Evolutionary conservation across 2,329 filamentous ascomycete genomes (phyloP), one percentile per base, ranked within the genome.

Genomic region (Diaporthe australafricana): DNA sequence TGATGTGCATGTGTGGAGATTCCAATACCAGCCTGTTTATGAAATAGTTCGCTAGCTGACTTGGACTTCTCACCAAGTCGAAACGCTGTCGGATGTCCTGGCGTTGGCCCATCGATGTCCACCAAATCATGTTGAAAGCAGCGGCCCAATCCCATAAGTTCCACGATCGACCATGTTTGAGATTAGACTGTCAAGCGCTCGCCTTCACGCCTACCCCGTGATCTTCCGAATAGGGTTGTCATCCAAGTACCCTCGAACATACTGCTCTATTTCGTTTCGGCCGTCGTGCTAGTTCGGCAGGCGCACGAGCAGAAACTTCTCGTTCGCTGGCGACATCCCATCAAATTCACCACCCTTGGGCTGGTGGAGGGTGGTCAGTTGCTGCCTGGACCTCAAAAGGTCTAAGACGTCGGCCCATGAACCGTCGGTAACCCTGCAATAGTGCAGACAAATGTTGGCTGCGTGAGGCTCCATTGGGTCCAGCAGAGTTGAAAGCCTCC

Each of bases 391-490:
- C 42, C 42, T 48, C 3, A 63, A 17, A 11, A 63, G 42, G 14
- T 63, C 57, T 14, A 63, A 11, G 27, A 35, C 20, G n/a, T 35
- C 27, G 30, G 20, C 27, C 57, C 57, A 63, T 6, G 6, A 17
- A 40, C 30, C 27, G 0, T 11, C 2, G 0, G 1, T 1, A 9
- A 32, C 1, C 0, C 0, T 0, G n/a, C 57, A 63, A 0, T 1
- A 0, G 0, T 1, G 2, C 27, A 63, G 14, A 12, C 2, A 11
- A 42, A 63, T 48, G 27, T 0, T 20, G 11, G 32, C 40, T 5
- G 12, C 22, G 7, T 48, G 57, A 3, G 11, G 57, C 27, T 35
- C 12, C 25, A 48, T 30, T 6, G 20, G 20, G 7, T 17, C 2
- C 42, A 63, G 42, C 12, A 63, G 20, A 17, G 1, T 7, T 2